Percentiles rank a stretch among this genome's conserved stretches.
These are phyloP conservation scores for Curvularia hawaiiensis DNA, from an alignment of 2,329 filamentous ascomycete genomes.

Conservation along the genomic window DNA sequence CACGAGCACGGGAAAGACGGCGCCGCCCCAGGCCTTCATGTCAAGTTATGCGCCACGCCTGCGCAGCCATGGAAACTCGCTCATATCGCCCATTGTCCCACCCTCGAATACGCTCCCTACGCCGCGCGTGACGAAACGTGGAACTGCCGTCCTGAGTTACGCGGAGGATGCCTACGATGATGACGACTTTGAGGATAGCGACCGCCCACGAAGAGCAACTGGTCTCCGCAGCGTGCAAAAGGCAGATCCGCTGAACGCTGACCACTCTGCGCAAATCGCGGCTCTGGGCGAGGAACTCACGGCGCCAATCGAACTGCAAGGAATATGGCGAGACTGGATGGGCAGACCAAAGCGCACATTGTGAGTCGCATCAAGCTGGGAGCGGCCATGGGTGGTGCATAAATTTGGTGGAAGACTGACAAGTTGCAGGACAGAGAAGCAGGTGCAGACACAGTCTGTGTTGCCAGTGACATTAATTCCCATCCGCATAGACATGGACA, in stretches of 20 bases:
- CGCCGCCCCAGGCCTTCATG: conserved; percentile 82
- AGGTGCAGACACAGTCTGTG: conserved; percentile 69
- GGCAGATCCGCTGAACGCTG: conserved; percentile 66
- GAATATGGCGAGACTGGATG: conserved; percentile 97
- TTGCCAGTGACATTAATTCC: conserved; percentile 91
- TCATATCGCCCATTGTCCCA: conserved; percentile 83
- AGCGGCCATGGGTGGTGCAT: neutral
- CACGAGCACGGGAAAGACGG: conserved; percentile 46
- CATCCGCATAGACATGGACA: conserved; percentile 94
- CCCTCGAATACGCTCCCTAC: conserved; percentile 69
- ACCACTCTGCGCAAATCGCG: conserved; percentile 69
- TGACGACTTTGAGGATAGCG: conserved; percentile 75
- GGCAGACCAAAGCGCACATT: conserved; percentile 64
- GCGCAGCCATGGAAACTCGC: conserved; percentile 87
- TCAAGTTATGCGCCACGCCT: conserved; percentile 91
- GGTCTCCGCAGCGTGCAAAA: conserved; percentile 78
- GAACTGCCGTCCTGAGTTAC: conserved; percentile 96
- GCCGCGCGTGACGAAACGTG: conserved; percentile 91
- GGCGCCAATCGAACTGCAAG: conserved; percentile 81
- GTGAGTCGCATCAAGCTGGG: conserved; percentile 45
- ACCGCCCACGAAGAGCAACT: conserved; percentile 73
- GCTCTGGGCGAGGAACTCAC: conserved; percentile 83
- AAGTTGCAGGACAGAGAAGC: conserved; percentile 59
- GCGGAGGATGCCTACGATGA: conserved; percentile 94
- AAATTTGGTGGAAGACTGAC: conserved; percentile 13